Conservation (phyloP, 1,139 yeast genomes). For the Taphrina betulina region DNA sequence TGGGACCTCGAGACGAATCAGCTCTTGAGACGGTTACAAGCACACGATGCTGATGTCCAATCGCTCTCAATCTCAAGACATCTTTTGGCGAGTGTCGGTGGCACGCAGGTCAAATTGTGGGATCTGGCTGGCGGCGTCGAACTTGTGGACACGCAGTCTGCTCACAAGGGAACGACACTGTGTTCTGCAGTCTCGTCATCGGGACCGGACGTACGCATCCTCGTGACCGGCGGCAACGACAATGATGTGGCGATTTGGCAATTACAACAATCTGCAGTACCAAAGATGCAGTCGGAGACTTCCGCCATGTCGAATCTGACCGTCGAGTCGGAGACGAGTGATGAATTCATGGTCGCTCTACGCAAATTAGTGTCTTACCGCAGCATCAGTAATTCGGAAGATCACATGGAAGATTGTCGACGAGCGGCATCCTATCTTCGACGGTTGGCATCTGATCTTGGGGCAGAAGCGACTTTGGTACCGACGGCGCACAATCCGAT, state of each 20-base stretch:
- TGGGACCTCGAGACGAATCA: conserved; percentile 85
- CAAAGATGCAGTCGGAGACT: conserved; percentile 4
- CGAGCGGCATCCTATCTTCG: conserved; percentile 78
- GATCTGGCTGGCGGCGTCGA: conserved; percentile 10
- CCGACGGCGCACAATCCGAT: conserved; percentile 76
- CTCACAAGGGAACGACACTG: conserved; percentile 3
- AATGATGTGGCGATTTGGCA: conserved; percentile 63
- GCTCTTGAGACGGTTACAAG: conserved; percentile 51
- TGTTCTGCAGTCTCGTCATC: conserved; percentile 2
- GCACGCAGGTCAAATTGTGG: conserved; percentile 9
- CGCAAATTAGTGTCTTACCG: conserved; percentile 62
- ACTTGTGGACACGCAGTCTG: background rate
- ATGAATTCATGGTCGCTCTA: conserved; percentile 63
- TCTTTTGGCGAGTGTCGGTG: conserved; percentile 7
- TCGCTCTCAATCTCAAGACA: conserved; percentile 35
- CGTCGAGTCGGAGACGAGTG: conserved; percentile 41
- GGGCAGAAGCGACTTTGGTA: conserved; percentile 70
- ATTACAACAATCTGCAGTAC: conserved; percentile 43
- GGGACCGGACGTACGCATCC: conserved; percentile 37
- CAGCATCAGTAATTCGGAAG: conserved; percentile 75
- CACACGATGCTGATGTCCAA: conserved; percentile 52
- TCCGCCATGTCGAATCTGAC: conserved; percentile 32
- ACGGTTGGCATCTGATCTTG: conserved; percentile 62
- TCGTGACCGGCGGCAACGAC: conserved; percentile 62
- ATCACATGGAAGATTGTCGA: conserved; percentile 71